These are phyloP conservation scores for Diphasiastrum complanatum DNA, from an alignment of 83 land plant species.

Conservation along the genomic window DNA sequence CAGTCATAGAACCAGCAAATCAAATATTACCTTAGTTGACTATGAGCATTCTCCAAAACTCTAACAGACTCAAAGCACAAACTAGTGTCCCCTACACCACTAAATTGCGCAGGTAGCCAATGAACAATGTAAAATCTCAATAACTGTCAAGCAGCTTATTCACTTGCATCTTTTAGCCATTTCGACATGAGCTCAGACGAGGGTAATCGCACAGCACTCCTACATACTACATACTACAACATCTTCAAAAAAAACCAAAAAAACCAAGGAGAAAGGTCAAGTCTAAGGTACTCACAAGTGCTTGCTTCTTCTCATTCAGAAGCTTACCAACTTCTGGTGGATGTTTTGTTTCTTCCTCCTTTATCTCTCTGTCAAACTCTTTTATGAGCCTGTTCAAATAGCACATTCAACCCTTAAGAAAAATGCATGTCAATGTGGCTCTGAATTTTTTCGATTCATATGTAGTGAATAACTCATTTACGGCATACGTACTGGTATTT, in stretches of 20 bases:
- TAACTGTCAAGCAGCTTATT: background rate
- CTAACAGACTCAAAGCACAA: too few relatives aligned
- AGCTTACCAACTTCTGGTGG: slow-evolving; percentile 68
- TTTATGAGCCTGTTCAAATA: slow-evolving; percentile 67
- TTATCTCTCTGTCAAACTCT: slow-evolving; percentile 93
- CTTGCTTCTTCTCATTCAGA: slow-evolving; percentile 86
- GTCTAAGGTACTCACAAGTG: slow-evolving; percentile 42
- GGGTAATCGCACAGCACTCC: too few relatives aligned
- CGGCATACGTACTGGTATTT: too few relatives aligned
- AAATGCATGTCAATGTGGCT: too few relatives aligned
- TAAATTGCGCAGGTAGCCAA: background rate
- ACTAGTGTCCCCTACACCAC: too few relatives aligned
- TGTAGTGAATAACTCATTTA: background rate
- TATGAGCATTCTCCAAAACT: too few relatives aligned
- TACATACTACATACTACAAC: background rate
- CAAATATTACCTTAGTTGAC: too few relatives aligned
- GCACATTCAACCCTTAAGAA: too few relatives aligned
- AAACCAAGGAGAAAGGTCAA: background rate
- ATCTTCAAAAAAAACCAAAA: slow-evolving; percentile 3
- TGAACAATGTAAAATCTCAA: background rate
- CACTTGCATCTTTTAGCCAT: too few relatives aligned
- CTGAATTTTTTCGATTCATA: background rate
- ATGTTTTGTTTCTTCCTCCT: slow-evolving; percentile 65
- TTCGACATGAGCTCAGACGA: too few relatives aligned
- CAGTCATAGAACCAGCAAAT: too few relatives aligned